Base-by-base conservation (phyloP, 805 yeast genomes). In the Candida orba region DNA sequence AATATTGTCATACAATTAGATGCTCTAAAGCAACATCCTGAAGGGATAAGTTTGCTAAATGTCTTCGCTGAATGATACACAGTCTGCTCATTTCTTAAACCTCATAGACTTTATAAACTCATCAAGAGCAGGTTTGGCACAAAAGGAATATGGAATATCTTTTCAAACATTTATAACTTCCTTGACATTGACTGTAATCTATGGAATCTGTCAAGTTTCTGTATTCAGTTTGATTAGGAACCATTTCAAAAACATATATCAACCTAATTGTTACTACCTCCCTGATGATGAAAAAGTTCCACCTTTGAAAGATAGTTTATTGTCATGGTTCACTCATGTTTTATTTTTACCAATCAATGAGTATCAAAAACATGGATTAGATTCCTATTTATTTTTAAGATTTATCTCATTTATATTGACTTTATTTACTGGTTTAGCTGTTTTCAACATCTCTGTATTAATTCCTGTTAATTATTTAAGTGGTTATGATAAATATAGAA, bases 351-450 rank as follows among this genome's bases (percentile, higher is more conserved):
- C 70, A 1, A 63, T 76, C 6, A 65, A 67, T 8, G 63, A 66
- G 25, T 80, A 76, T 52, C 56, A 69, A 24, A 60, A 66, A 6
- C 62, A 73, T 47, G 95, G 95, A 0, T 57, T 85, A 8, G 96
- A 88, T 59, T 79, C 89, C 0, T 86, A 82, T 57, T 80, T 82
- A 54, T 81, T 85, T 50, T 53, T 86, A 3, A 60, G 95, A 40
- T 86, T 74, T 52, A 54, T 87, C 37, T 59, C 66, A 39, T 63
- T 81, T 5, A 54, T 84, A 10, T 54, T 77, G 29, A 47, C 72
- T 2, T 67, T 81, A 37, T 82, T 81, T 53, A 52, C 65, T 2
- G 68, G 72, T 0, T 58, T 82, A 20, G 80, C 86, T 0, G 41
- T 73, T 0, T 46, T 82, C 10, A 75, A 78, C 43, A 62, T 84